Conservation (phyloP, 1,284 basidiomycete species). For the Apiotrichum laibachii region DNA sequence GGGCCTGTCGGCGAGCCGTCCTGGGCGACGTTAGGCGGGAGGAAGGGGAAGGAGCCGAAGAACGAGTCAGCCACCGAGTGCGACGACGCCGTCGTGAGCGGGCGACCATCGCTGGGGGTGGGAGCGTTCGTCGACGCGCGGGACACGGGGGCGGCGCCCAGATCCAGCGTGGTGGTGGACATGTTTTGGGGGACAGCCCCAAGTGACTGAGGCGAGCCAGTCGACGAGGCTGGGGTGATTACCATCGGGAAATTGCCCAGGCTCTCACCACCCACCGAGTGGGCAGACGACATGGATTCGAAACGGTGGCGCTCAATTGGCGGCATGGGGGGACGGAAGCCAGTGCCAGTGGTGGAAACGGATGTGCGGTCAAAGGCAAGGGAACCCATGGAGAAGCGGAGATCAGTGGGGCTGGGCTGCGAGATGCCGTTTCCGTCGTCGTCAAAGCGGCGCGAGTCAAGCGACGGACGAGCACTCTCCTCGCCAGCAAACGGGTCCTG, state of each 20-base stretch:
- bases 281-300: conserved; percentile 30
- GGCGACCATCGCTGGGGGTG: conserved; percentile 11
- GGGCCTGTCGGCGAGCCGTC: conserved; percentile 9
- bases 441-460: conserved; percentile 24
- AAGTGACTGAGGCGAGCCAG: background rate
- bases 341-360: conserved; percentile 41
- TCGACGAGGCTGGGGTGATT: conserved; percentile 25
- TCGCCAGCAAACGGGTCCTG: conserved; percentile 20
- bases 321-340: conserved; percentile 15
- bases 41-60: conserved; percentile 46
- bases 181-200: conserved; percentile 12
- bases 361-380: conserved; percentile 40
- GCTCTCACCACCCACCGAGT: conserved; percentile 41
- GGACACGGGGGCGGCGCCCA: background rate
- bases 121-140: conserved; percentile 2
- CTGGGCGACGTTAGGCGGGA: conserved; percentile 37
- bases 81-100: conserved; percentile 16
- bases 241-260: conserved; percentile 48
- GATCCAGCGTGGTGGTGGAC: conserved; percentile 11
- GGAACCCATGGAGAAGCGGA: conserved; percentile 51
- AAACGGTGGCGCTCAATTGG: conserved; percentile 15
- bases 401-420: conserved; percentile 31
- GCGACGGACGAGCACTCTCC: conserved; percentile 12
- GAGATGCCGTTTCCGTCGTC: conserved; percentile 24
- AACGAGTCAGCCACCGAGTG: conserved; percentile 44